These are phyloP conservation scores for Stachybotrys chlorohalonatus DNA, from an alignment of 2,329 filamentous ascomycete genomes.

Conservation along the genomic window DNA sequence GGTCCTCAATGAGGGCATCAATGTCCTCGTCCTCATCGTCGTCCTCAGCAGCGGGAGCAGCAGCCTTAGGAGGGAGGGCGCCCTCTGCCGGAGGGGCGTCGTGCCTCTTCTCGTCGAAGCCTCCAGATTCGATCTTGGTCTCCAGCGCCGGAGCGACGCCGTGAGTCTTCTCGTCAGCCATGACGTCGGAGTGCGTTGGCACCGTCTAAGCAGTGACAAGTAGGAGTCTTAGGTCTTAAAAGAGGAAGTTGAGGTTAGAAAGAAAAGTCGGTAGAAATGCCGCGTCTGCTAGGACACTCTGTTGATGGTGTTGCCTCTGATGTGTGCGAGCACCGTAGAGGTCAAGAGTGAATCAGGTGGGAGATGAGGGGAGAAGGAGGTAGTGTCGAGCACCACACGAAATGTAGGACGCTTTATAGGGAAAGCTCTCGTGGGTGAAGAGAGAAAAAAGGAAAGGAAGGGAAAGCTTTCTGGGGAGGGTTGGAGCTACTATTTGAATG, in stretches of 20 bases:
- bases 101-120: slow-evolving; percentile 55
- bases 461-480: slow-evolving; percentile 15
- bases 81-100: slow-evolving; percentile 19
- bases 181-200: slow-evolving; percentile 15
- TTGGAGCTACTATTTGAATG: slow-evolving; percentile 31
- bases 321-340: slow-evolving; percentile 9
- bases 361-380: slow-evolving; percentile 14
- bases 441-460: slow-evolving; percentile 25
- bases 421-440: slow-evolving; percentile 42
- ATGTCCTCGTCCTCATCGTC: slow-evolving; percentile 73
- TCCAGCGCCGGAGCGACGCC: slow-evolving; percentile 49
- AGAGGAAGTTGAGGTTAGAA: slow-evolving; percentile 1
- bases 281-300: not conserved
- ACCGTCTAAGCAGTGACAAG: slow-evolving; percentile 7
- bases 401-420: slow-evolving; percentile 33
- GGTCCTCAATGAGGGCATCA: slow-evolving; percentile 77
- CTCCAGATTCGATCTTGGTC: slow-evolving; percentile 55
- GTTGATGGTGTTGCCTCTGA: not conserved
- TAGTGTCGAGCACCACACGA: slow-evolving; percentile 39
- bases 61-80: slow-evolving; percentile 24
- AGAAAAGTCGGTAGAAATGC: slow-evolving; percentile 5
- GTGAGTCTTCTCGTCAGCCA: slow-evolving; percentile 46
- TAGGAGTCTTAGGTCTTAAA: slow-evolving; percentile 4
- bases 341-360: slow-evolving; percentile 12
- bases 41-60: slow-evolving; percentile 48